A percentile compares a stretch with the other conserved stretches of the same genome.
phyloP scores from a whole-genome alignment of 2,329 filamentous ascomycete genomes.

The Fusarium transvaalense region DNA sequence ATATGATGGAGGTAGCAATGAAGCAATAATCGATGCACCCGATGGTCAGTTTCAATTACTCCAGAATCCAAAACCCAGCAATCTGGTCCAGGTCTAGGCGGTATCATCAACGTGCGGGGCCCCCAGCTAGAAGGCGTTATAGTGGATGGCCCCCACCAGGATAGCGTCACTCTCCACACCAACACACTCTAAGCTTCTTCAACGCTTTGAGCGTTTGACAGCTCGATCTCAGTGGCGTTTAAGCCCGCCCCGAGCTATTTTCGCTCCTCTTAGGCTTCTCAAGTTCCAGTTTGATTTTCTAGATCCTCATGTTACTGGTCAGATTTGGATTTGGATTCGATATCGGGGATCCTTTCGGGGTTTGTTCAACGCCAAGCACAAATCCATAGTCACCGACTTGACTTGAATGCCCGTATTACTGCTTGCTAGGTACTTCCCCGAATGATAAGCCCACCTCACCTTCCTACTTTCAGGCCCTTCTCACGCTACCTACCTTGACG shows the following conservation, averaged over 20 bases:
- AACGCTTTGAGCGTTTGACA: conserved; percentile 42
- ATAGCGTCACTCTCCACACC: conserved; percentile 38
- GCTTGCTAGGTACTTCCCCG: conserved; percentile 6
- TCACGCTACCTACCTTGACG: conserved; percentile 25
- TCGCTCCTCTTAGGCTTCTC: neutral
- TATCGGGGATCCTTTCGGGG: conserved; percentile 13
- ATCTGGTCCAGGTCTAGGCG: conserved; percentile 15
- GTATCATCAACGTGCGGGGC: conserved; percentile 31
- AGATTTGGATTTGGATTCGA: conserved; percentile 6
- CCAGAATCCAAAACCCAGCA: conserved; percentile 26
- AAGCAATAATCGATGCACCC: neutral
- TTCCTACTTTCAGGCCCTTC: conserved; percentile 36
- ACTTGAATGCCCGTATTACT: conserved; percentile 3
- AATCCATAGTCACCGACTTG: conserved; percentile 29
- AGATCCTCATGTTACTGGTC: conserved; percentile 4
- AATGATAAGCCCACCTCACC: conserved; percentile 46
- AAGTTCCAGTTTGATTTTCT: conserved; percentile 10
- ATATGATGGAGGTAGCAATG: neutral
- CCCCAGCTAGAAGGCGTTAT: conserved; percentile 26
- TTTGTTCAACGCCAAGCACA: conserved; percentile 38
- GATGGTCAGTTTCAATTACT: neutral
- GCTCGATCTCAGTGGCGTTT: conserved; percentile 36
- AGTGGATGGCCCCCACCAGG: conserved; percentile 12
- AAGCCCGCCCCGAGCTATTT: conserved; percentile 12
- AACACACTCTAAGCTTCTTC: conserved; percentile 24